Percentiles rank a stretch among this genome's conserved stretches.
These are phyloP conservation scores for Cunninghamia lanceolata DNA, from an alignment of 75 land plant genomes.

Conservation along the genomic window DNA sequence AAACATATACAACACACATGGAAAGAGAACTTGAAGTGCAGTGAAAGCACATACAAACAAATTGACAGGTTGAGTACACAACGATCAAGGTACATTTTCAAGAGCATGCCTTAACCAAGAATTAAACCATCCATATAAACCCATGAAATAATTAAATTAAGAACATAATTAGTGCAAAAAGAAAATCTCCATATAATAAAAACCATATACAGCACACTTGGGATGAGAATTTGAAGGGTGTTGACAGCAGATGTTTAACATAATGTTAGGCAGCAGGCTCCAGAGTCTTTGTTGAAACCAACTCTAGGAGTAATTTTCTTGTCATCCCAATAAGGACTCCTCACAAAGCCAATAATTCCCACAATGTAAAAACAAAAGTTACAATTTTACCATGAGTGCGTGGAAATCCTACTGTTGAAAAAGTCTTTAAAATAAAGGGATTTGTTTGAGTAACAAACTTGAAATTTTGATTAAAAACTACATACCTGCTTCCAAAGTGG, in stretches of 20 bases:
- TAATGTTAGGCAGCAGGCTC: neutral
- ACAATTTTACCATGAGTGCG: neutral
- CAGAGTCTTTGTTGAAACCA: neutral
- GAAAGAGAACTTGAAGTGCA: neutral
- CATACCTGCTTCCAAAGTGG: slow-evolving; percentile 79
- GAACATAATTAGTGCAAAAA: neutral
- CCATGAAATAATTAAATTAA: neutral
- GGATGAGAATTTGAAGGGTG: neutral
- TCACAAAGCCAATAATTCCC: neutral
- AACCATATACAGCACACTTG: neutral
- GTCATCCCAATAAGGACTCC: neutral
- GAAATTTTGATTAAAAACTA: neutral
- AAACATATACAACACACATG: neutral
- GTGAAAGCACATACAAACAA: neutral
- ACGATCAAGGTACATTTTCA: neutral
- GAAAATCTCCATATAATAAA: neutral
- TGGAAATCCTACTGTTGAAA: neutral
- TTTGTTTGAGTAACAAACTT: neutral
- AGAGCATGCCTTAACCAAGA: neutral
- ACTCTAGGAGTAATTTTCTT: neutral
- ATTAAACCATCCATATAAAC: neutral
- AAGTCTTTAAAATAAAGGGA: neutral
- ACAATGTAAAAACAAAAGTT: neutral
- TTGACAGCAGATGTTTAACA: neutral
- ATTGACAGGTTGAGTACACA: neutral